phyloP scores from a whole-genome alignment of 441 rosid species.

The Jatropha podagrica region DNA sequence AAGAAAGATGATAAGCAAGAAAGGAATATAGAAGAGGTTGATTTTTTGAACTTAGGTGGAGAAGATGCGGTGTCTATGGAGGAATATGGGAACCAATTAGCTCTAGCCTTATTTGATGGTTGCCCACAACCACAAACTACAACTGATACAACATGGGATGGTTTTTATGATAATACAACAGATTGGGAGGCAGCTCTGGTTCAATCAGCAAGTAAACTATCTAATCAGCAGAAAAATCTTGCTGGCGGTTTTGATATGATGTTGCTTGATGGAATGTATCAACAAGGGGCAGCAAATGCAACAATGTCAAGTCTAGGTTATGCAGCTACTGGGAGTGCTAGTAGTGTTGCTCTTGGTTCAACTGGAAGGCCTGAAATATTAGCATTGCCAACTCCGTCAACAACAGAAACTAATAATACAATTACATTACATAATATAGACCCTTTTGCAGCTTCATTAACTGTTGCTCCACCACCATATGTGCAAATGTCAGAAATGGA shows the following conservation, averaged over 20 bases:
- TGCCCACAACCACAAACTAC: slow-evolving; percentile 19
- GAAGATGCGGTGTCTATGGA: slow-evolving; percentile 35
- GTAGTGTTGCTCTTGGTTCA: slow-evolving; percentile 53
- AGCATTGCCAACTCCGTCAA: slow-evolving; percentile 53
- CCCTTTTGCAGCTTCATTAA: slow-evolving; percentile 56
- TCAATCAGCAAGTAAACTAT: slow-evolving; percentile 57
- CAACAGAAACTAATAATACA: not conserved
- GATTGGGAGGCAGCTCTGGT: slow-evolving; percentile 85
- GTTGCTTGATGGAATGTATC: slow-evolving; percentile 67
- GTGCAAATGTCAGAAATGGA: slow-evolving; percentile 68
- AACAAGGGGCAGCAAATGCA: slow-evolving; percentile 37
- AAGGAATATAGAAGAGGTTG: slow-evolving; percentile 34
- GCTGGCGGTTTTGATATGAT: slow-evolving; percentile 57
- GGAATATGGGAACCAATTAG: slow-evolving; percentile 50
- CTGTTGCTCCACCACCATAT: slow-evolving; percentile 46
- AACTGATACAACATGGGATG: slow-evolving; percentile 50
- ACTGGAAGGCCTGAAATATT: slow-evolving; percentile 53
- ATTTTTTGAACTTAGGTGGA: slow-evolving; percentile 58
- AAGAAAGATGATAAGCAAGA: slow-evolving; percentile 28
- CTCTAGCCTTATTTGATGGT: slow-evolving; percentile 65
- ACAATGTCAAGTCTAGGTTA: slow-evolving; percentile 26
- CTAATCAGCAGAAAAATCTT: slow-evolving; percentile 34
- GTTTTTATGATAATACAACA: slow-evolving; percentile 51
- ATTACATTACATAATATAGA: slow-evolving; percentile 20
- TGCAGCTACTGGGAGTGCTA: slow-evolving; percentile 45